Conservation (phyloP, 352 stramenopile genomes). For the Elongisporangium prolatum region DNA sequence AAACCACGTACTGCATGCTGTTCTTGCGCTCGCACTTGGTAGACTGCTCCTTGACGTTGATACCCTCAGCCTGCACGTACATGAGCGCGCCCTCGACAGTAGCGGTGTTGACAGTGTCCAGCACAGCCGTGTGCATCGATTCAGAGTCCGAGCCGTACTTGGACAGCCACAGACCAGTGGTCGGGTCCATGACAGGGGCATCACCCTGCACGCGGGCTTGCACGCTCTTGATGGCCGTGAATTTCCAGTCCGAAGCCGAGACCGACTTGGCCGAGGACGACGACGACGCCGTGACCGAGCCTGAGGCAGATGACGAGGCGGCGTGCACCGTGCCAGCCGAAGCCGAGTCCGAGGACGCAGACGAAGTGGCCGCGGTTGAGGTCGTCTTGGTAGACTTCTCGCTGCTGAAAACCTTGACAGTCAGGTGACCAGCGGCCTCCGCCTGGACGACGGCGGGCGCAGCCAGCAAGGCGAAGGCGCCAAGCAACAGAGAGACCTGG, state of each 20-base stretch:
- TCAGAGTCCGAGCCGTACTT: conserved; percentile 33
- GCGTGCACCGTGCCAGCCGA: neutral
- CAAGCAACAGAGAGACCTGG: neutral
- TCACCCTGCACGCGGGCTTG: conserved; percentile 58
- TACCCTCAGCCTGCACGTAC: conserved; percentile 64
- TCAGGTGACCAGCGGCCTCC: neutral
- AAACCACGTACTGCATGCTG: conserved; percentile 65
- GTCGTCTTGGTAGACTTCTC: neutral
- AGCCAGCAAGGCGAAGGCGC: neutral
- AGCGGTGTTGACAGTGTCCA: conserved; percentile 65
- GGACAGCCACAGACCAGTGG: conserved; percentile 24
- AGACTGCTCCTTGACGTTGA: conserved; percentile 47
- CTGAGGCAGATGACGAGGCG: neutral
- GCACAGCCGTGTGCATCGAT: conserved; percentile 18
- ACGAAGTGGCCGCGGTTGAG: neutral
- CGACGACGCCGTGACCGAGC: neutral
- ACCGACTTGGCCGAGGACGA: neutral
- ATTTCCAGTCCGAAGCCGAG: conserved; percentile 22
- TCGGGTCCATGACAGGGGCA: conserved; percentile 30
- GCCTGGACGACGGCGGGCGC: neutral
- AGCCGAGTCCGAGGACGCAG: neutral
- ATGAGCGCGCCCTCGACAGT: conserved; percentile 60
- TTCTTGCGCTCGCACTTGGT: conserved; percentile 63
- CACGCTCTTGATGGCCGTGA: conserved; percentile 42
- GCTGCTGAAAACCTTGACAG: neutral